Evolutionary conservation across 192 early-diverging fungal species (phyloP).

Genomic region (Coemansia sp.): DNA sequence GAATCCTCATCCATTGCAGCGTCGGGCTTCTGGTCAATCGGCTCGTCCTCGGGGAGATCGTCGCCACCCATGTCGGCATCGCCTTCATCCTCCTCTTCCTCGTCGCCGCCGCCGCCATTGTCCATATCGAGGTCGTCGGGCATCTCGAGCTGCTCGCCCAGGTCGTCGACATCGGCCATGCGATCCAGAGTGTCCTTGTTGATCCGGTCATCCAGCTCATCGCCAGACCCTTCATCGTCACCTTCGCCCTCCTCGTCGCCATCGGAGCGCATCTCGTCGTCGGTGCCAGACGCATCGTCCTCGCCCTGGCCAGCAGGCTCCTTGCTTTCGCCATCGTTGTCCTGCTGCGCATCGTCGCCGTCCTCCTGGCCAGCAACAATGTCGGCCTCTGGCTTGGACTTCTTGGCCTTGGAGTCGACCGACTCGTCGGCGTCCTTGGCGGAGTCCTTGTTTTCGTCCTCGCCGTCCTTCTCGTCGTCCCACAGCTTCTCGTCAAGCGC

Average conservation of each 20-base stretch:
- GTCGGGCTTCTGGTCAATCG: constrained; percentile 36
- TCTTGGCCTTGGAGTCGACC: constrained; percentile 52
- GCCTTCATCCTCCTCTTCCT: constrained; percentile 43
- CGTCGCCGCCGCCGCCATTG: constrained; percentile 53
- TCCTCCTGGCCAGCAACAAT: constrained; percentile 47
- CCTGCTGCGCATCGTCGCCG: not conserved
- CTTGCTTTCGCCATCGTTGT: constrained; percentile 26
- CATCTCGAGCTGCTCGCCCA: constrained; percentile 58
- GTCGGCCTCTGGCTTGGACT: constrained; percentile 40
- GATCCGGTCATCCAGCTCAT: constrained; percentile 56
- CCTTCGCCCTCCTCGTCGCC: constrained; percentile 57
- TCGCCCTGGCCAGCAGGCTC: constrained; percentile 12
- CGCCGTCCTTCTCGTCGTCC: constrained; percentile 73
- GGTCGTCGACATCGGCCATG: constrained; percentile 56
- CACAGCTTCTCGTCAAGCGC: constrained; percentile 97
- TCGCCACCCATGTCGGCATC: constrained; percentile 50
- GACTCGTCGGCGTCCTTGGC: constrained; percentile 54
- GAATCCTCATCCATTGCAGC: constrained; percentile 10
- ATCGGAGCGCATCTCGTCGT: constrained; percentile 34
- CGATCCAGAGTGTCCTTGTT: constrained; percentile 51
- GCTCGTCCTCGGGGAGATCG: constrained; percentile 58
- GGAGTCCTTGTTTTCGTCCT: constrained; percentile 34
- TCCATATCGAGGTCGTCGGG: constrained; percentile 63
- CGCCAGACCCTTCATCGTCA: constrained; percentile 51
- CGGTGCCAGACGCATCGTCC: constrained; percentile 33